Evolutionary conservation across 176 grass and related monocot species (phyloP).

Genomic region (Otatea glauca): DNA sequence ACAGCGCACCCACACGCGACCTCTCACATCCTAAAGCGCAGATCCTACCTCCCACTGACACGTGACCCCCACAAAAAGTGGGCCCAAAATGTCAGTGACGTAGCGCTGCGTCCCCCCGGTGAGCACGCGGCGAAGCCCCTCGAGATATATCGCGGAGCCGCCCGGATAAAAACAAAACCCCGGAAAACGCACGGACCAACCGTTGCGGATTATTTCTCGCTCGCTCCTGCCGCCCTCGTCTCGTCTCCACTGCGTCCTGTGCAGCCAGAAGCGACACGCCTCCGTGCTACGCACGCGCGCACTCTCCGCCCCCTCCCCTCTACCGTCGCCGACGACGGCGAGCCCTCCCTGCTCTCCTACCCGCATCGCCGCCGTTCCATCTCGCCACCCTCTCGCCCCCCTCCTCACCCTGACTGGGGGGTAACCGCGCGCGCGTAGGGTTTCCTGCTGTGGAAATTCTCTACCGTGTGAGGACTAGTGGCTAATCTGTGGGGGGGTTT

Average conservation of each 20-base stretch:
- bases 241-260: not conserved
- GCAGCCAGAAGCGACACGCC: conserved; percentile 39
- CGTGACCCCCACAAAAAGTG: accelerated
- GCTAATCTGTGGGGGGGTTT: not conserved
- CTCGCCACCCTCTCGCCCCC: not conserved
- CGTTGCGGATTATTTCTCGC: conserved; percentile 42
- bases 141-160: not conserved
- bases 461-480: not conserved
- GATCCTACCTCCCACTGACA: not conserved
- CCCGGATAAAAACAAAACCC: not conserved
- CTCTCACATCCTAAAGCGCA: not conserved
- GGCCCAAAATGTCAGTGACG: not conserved
- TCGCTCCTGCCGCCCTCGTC: not conserved
- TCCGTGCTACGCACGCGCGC: not conserved
- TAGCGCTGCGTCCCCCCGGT: accelerated
- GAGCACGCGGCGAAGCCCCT: too few relatives aligned
- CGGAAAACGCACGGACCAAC: conserved; percentile 38
- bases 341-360: not conserved
- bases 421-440: not conserved
- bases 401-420: not conserved
- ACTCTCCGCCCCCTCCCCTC: not conserved
- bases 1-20: not conserved
- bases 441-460: not conserved
- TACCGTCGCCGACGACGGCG: not conserved
- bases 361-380: not conserved